Conservation (phyloP, 495 filamentous ascomycete species). For the Xylaria intraflava region DNA sequence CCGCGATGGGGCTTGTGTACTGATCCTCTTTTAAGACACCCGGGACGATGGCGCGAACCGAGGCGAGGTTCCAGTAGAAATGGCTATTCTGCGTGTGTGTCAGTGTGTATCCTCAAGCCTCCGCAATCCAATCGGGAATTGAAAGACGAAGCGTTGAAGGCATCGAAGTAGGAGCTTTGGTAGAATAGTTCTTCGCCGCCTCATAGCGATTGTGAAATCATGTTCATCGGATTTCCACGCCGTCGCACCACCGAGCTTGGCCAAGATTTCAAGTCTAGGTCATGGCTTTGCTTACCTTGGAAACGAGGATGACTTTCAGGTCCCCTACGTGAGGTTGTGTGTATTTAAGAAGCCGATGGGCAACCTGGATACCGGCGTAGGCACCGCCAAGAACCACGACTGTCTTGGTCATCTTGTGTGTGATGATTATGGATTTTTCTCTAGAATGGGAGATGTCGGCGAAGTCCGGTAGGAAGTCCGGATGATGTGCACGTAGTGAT, state of each 20-base stretch:
- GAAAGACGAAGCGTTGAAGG: neutral
- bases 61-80: constrained; percentile 52
- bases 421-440: neutral
- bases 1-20: constrained; percentile 40
- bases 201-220: neutral
- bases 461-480: neutral
- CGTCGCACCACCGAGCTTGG: neutral
- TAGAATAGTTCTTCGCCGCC: neutral
- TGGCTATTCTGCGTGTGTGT: constrained; percentile 38
- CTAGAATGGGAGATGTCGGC: neutral
- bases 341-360: constrained; percentile 48
- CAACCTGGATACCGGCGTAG: constrained; percentile 43
- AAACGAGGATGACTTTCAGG: constrained; percentile 41
- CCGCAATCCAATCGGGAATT: neutral
- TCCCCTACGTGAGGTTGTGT: constrained; percentile 27
- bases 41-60: constrained; percentile 49
- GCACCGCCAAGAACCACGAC: constrained; percentile 52
- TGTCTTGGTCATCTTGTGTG: constrained; percentile 11
- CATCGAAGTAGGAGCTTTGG: neutral
- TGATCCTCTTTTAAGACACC: constrained; percentile 40
- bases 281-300: constrained; percentile 36
- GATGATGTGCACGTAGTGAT: no score
- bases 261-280: no score
- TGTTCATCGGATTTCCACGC: neutral
- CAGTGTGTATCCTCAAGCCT: constrained; percentile 10